Percentiles rank a stretch among this genome's conserved stretches.
phyloP scores from a whole-genome alignment of 2,329 filamentous ascomycete genomes.

The Aaosphaeria pasadenensis region DNA sequence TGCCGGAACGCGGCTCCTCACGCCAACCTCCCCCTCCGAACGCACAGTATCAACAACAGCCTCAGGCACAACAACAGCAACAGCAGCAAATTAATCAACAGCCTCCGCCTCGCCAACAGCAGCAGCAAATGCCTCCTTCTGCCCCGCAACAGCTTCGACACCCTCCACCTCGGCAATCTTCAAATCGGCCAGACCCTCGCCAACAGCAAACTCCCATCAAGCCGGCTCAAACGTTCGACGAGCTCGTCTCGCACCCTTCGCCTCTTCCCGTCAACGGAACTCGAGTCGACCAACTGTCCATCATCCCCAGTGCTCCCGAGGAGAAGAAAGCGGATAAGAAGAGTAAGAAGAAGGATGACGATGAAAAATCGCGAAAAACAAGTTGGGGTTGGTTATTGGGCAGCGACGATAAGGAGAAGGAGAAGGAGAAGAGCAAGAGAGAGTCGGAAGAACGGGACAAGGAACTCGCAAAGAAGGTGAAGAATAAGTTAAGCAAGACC shows the following conservation, averaged over 20 bases:
- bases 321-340: constrained; percentile 75
- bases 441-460: constrained; percentile 41
- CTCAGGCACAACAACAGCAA: constrained; percentile 58
- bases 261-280: constrained; percentile 66
- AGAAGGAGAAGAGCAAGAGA: constrained; percentile 57
- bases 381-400: constrained; percentile 76
- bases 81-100: constrained; percentile 30
- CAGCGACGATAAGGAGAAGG: constrained; percentile 70
- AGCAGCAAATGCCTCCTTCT: constrained; percentile 42
- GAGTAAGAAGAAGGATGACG: constrained; percentile 65
- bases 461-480: constrained; percentile 43
- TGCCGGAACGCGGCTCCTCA: not conserved
- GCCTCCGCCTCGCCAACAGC: constrained; percentile 51
- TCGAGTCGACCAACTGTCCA: constrained; percentile 73
- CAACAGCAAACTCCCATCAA: constrained; percentile 38
- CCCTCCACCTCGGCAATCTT: constrained; percentile 3
- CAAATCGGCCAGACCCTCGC: not conserved
- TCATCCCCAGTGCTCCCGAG: constrained; percentile 70
- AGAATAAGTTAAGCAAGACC: constrained; percentile 66
- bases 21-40: not conserved
- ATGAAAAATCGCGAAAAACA: constrained; percentile 67
- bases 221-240: constrained; percentile 55
- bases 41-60: constrained; percentile 53
- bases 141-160: constrained; percentile 9
- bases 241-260: constrained; percentile 65